Evolutionary conservation across 805 yeast species (phyloP).

Genomic region (Scheffersomyces ergatensis): DNA sequence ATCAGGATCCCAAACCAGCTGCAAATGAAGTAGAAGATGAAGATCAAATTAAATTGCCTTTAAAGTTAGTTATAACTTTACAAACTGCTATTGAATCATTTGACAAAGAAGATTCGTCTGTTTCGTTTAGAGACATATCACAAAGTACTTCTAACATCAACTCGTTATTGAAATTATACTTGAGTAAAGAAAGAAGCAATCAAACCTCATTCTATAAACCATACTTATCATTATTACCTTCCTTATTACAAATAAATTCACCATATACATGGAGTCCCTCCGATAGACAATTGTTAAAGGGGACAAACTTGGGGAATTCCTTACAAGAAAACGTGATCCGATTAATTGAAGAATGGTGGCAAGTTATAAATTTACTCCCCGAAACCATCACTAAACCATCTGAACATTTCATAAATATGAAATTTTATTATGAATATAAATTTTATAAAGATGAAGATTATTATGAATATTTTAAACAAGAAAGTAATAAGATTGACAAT

Average conservation of each 20-base stretch:
- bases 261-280: slow-evolving; percentile 66
- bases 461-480: slow-evolving; percentile 21
- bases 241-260: slow-evolving; percentile 43
- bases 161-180: slow-evolving; percentile 30
- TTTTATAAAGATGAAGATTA: slow-evolving; percentile 36
- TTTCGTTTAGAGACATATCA: slow-evolving; percentile 5
- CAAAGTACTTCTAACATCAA: slow-evolving; percentile 21
- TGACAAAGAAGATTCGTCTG: slow-evolving; percentile 5
- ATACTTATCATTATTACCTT: slow-evolving; percentile 33
- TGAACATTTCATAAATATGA: slow-evolving; percentile 37
- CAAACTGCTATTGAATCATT: slow-evolving; percentile 22
- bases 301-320: slow-evolving; percentile 67
- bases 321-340: slow-evolving; percentile 43
- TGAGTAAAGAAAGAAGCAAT: slow-evolving; percentile 26
- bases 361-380: slow-evolving; percentile 27
- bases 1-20: slow-evolving; percentile 1
- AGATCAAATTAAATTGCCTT: slow-evolving; percentile 17
- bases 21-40: slow-evolving; percentile 4
- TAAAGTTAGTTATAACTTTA: slow-evolving; percentile 16
- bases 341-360: slow-evolving; percentile 65
- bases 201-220: slow-evolving; percentile 20
- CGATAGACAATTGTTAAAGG: slow-evolving; percentile 52
- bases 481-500: slow-evolving; percentile 21
- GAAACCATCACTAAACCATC: slow-evolving; percentile 26
- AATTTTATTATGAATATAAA: slow-evolving; percentile 42